phyloP scores from a whole-genome alignment of 2,329 filamentous ascomycete genomes.

The Pseudogymnoascus destructans region DNA sequence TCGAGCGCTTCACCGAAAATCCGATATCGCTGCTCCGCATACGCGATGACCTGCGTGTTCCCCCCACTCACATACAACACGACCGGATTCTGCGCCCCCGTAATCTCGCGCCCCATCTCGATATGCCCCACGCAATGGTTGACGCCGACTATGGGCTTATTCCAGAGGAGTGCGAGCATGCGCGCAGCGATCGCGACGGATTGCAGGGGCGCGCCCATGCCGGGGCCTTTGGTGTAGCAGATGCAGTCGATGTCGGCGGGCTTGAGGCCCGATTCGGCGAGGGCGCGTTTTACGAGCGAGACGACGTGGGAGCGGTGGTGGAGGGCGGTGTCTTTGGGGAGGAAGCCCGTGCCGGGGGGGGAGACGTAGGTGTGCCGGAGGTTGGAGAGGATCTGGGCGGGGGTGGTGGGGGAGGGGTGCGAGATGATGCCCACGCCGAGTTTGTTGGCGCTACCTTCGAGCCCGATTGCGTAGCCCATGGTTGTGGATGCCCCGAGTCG shows the following conservation, averaged over 20 bases:
- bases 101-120: slow-evolving; percentile 93
- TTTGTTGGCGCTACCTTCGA: slow-evolving; percentile 96
- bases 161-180: slow-evolving; percentile 72
- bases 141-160: slow-evolving; percentile 77
- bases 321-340: slow-evolving; percentile 88
- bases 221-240: slow-evolving; percentile 89
- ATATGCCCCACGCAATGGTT: slow-evolving; percentile 99
- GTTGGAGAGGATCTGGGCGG: slow-evolving; percentile 71
- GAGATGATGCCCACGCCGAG: slow-evolving; percentile 85
- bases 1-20: slow-evolving; percentile 98
- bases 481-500: not conserved
- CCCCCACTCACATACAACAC: slow-evolving; percentile 92
- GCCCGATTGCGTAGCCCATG: slow-evolving; percentile 40
- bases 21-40: slow-evolving; percentile 84
- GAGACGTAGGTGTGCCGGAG: slow-evolving; percentile 87
- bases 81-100: slow-evolving; percentile 78
- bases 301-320: slow-evolving; percentile 86
- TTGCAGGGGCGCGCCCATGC: slow-evolving; percentile 89
- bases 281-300: slow-evolving; percentile 62
- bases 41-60: slow-evolving; percentile 96
- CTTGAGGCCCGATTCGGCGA: slow-evolving; percentile 52
- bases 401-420: slow-evolving; percentile 42
- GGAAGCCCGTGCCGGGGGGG: slow-evolving; percentile 84
- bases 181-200: slow-evolving; percentile 77
- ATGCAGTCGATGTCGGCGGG: slow-evolving; percentile 70